Evolutionary conservation across 2,329 filamentous ascomycete species (phyloP).

Genomic region (Aspergillus niger): DNA sequence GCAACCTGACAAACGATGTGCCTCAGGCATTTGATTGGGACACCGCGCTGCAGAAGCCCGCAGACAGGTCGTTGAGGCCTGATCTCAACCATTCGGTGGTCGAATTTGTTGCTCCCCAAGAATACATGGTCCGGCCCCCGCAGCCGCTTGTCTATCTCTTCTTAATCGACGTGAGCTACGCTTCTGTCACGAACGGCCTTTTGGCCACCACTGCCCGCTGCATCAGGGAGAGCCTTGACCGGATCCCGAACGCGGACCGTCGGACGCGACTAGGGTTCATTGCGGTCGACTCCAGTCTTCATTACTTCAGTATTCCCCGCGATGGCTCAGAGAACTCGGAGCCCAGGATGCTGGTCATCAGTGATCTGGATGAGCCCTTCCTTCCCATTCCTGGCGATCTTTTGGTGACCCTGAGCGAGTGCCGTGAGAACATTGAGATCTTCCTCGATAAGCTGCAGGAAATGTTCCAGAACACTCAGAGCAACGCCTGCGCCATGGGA

Average conservation of each 20-base stretch:
- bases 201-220: conserved; percentile 89
- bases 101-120: conserved; percentile 95
- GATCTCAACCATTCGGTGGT: conserved; percentile 97
- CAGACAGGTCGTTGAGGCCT: conserved; percentile 87
- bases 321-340: conserved; percentile 83
- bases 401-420: conserved; percentile 84
- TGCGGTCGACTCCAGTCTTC: conserved; percentile 88
- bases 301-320: conserved; percentile 93
- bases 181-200: conserved; percentile 84
- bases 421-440: conserved; percentile 83
- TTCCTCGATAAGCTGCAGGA: conserved; percentile 88
- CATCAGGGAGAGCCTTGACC: conserved; percentile 89
- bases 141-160: conserved; percentile 96
- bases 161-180: conserved; percentile 90
- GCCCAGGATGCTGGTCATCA: conserved; percentile 88
- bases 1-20: conserved; percentile 96
- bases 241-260: conserved; percentile 97
- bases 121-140: conserved; percentile 98
- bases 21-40: conserved; percentile 99
- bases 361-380: conserved; percentile 94
- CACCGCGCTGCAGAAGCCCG: conserved; percentile 81
- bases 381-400: conserved; percentile 90
- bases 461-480: conserved; percentile 97
- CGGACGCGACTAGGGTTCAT: conserved; percentile 92
- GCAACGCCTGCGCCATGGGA: conserved; percentile 88